These are phyloP conservation scores for Sesbania bispinosa DNA, from an alignment of 306 rosid species.

Conservation along the genomic window DNA sequence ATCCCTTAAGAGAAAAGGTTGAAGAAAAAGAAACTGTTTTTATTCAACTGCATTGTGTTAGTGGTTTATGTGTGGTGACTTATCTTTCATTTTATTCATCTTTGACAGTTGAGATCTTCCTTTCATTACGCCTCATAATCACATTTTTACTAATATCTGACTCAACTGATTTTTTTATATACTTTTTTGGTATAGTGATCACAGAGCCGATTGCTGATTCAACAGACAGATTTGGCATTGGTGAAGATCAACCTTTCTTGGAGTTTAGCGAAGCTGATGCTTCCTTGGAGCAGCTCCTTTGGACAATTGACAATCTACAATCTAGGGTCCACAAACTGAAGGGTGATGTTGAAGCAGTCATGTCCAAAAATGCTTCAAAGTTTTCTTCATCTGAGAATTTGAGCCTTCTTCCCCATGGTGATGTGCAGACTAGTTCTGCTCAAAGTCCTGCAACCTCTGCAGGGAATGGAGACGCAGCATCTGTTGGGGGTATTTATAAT, in stretches of 20 bases:
- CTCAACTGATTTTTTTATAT: constrained; percentile 3
- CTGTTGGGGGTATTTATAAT: constrained; percentile 53
- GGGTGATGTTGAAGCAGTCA: constrained; percentile 50
- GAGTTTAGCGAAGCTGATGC: constrained; percentile 48
- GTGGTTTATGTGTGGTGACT: neutral
- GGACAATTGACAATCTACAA: constrained; percentile 63
- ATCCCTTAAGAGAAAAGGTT: neutral
- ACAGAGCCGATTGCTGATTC: constrained; percentile 43
- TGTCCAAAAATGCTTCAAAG: constrained; percentile 57
- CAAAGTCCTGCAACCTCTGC: constrained; percentile 68
- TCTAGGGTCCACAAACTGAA: constrained; percentile 69
- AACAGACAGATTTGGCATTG: constrained; percentile 43
- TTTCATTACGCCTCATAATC: constrained; percentile 16
- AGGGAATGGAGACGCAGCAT: constrained; percentile 60
- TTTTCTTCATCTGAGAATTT: constrained; percentile 78
- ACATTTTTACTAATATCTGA: constrained; percentile 20
- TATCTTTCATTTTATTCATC: constrained; percentile 13
- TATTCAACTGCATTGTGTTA: constrained; percentile 17
- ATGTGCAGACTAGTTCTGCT: constrained; percentile 67
- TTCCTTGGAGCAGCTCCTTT: constrained; percentile 64
- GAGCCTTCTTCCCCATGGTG: constrained; percentile 68
- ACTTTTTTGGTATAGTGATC: constrained; percentile 37
- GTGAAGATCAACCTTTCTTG: constrained; percentile 44
- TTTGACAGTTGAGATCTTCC: constrained; percentile 3
- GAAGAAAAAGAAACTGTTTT: neutral